Evolutionary conservation across 257 asterid species (phyloP), one percentile per base, ranked within the genome.

Genomic region (Fraxinus anomala): DNA sequence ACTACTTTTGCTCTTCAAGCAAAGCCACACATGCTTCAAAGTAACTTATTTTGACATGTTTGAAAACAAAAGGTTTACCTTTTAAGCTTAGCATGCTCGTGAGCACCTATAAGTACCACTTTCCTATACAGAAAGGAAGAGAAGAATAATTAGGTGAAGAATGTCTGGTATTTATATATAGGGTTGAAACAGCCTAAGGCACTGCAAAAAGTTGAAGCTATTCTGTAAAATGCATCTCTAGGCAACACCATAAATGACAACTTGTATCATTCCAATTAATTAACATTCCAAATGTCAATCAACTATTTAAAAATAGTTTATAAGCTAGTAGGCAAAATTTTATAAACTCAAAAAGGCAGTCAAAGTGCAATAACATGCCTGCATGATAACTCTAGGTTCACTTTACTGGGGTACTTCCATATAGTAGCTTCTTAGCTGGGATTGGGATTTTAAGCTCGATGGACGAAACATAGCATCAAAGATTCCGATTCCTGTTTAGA

Each of bases 271-370:
- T 63, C 68, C 68, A 59, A n/a, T 23, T 61, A 61, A 3, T 61
- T 61, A 61, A 61, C 68, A 61, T 21, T 23, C 19, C 69, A 63
- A 63, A 26, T 63, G 8, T 63, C 69, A 63, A 63, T 63, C 69
- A 63, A 63, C 33, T 5, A 21, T 21, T 59, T n/a, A 59, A 59
- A 59, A 8, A 19, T n/a, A 59, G 5, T 6, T n/a, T 30, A 59
- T n/a, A 59, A 59, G 67, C 67, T 59, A 42, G 7, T 51, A 17
- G n/a, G 23, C 8, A 14, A 51, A 51, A 51, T 3, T 51, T 51
- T 51, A 63, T 11, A 24, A 26, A 12, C 7, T 26, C 31, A n/a
- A 63, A 54, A 54, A 54, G 65, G 21, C 24, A 24, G 34, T 8
- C 6, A n/a, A 21, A 10, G 69, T 63, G 34, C 33, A 63, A 63